phyloP scores from a whole-genome alignment of 768 basidiomycete genomes.

The Cystobasidium tubakii region DNA sequence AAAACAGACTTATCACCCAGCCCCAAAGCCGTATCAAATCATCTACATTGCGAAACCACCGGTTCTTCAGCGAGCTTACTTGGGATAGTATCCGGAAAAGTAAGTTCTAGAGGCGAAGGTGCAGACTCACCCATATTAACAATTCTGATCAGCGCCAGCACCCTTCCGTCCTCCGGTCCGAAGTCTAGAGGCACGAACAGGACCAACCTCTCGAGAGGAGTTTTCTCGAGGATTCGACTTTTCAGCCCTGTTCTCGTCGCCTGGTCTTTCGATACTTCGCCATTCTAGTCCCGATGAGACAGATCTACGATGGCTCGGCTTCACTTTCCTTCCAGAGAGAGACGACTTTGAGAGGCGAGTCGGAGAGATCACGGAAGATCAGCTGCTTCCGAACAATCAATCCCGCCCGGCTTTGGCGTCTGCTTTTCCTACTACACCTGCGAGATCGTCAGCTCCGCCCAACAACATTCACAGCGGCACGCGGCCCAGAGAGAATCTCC shows the following conservation, averaged over 20 bases:
- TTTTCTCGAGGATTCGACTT: conserved; percentile 33
- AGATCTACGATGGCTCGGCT: conserved; percentile 30
- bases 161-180: conserved; percentile 8
- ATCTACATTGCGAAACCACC: not conserved
- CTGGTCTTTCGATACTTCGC: conserved; percentile 35
- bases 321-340: conserved; percentile 17
- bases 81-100: not conserved
- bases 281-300: not conserved
- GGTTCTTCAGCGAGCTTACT: conserved; percentile 1
- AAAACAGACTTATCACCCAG: not conserved
- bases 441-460: not conserved
- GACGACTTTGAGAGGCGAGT: conserved; percentile 18
- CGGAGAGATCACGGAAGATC: not conserved
- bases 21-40: not conserved
- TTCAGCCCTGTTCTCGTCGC: conserved; percentile 39
- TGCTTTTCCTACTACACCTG: conserved; percentile 27
- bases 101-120: too few relatives aligned
- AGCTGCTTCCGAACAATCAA: not conserved
- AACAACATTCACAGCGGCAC: not conserved
- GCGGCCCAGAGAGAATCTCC: not conserved
- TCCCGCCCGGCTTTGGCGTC: not conserved
- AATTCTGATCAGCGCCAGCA: not conserved
- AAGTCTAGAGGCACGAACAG: not conserved
- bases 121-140: too few relatives aligned
- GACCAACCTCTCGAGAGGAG: not conserved